Base-by-base conservation (phyloP, 2,329 filamentous ascomycete species). In the Thielaviopsis ethacetica region DNA sequence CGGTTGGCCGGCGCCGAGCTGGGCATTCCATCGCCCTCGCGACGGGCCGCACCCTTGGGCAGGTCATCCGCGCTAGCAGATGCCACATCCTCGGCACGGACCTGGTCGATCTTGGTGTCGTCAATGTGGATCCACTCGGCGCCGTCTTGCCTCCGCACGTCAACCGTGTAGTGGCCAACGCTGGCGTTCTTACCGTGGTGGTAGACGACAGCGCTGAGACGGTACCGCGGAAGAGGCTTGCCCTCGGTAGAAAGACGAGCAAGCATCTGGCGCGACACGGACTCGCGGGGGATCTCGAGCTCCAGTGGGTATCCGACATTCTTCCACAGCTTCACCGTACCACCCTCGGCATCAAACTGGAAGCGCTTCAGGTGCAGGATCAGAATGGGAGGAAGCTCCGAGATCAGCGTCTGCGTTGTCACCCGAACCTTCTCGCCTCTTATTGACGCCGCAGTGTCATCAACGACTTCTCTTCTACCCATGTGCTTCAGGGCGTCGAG, bases 321-420 rank as follows among this genome's bases (percentile, higher is more conserved):
- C 75, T 97, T 98, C 88, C 91, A 96, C 63, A 97, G 95, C 76
- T 98, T 98, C 67, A 95, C 86, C 0, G 90, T 95, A 24, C 90
- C 90, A 52, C 85, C 87, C 60, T 85, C 81, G 62, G 84, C 88
- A 66, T 97, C 90, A 66, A 95, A 97, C 66, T 96, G 89, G 76
- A 98, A 98, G 52, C 93, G 88, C 74, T 98, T 98, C 50, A 98
- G 78, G 68, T 98, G 93, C 9, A 98, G 79, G 58, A 97, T 95
- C 13, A 98, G 79, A 3, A 97, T 88, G 0, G 90, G 88, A 0
- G 93, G 93, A 17, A 97, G 76, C 1, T 83, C 88, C 66, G 97
- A 91, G 63, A 98, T 95, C 65, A 94, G 90, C 2, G 95, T 84
- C 70, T 97, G 93, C 73, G 97, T 98, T 34, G 88, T 95, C 1